Evolutionary conservation across 2,329 filamentous ascomycete genomes (phyloP).

Genomic region (Clarireedia homoeocarpa): DNA sequence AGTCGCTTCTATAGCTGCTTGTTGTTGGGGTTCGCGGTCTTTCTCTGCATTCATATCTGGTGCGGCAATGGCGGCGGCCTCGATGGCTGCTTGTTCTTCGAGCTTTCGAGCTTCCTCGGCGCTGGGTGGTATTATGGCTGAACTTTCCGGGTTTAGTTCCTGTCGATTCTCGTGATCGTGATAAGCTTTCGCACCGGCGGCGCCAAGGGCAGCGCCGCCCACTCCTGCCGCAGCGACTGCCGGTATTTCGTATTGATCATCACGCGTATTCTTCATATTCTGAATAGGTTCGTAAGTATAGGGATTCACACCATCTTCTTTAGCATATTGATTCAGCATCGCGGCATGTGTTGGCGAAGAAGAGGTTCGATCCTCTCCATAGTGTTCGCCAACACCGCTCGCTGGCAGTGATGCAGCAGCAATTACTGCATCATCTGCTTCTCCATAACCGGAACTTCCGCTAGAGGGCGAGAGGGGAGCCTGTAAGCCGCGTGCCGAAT

Average conservation of each 20-base stretch:
- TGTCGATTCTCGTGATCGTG: constrained; percentile 12
- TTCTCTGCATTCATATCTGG: constrained; percentile 17
- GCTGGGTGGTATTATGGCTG: constrained; percentile 22
- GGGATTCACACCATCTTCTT: constrained; percentile 49
- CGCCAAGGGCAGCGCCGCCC: constrained; percentile 17
- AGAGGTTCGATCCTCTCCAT: constrained; percentile 26
- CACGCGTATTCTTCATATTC: constrained; percentile 6
- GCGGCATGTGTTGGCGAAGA: constrained; percentile 43
- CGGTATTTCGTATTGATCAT: constrained; percentile 4
- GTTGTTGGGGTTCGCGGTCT: constrained; percentile 5
- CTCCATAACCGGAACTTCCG: constrained; percentile 57
- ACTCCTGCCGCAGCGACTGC: constrained; percentile 16
- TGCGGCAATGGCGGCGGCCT: constrained; percentile 21
- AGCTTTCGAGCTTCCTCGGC: constrained; percentile 5
- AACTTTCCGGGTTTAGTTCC: constrained; percentile 16
- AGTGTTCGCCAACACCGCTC: constrained; percentile 19
- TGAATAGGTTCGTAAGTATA: constrained; percentile 37
- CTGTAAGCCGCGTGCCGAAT: constrained; percentile 70
- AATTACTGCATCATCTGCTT: constrained; percentile 44
- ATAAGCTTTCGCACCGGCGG: constrained; percentile 15
- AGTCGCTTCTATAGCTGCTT: constrained; percentile 15
- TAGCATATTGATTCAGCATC: constrained; percentile 42
- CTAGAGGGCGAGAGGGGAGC: constrained; percentile 73
- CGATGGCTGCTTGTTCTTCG: constrained; percentile 18
- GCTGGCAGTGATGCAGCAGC: constrained; percentile 41